Conservation (phyloP, 139 green algal species). For the Chlamydomonas eustigma region DNA sequence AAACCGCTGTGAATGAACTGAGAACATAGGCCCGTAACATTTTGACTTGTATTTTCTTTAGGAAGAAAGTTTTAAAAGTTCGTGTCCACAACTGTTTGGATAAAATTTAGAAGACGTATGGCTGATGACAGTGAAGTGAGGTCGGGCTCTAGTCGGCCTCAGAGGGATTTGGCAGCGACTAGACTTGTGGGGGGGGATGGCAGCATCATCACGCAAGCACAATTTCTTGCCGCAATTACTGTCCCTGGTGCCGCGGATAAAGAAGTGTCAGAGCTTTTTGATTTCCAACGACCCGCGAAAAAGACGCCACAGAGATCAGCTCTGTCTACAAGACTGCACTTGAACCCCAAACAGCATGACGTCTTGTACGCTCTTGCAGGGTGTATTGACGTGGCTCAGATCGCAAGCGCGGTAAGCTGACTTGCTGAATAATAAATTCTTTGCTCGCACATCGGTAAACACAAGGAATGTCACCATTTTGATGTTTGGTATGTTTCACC, state of each 20-base stretch:
- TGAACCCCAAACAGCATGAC: not conserved
- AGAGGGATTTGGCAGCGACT: not conserved
- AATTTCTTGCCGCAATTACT: not conserved
- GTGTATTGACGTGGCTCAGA: not conserved
- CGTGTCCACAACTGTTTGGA: too few relatives aligned
- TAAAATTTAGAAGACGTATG: too few relatives aligned
- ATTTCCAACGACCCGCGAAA: not conserved
- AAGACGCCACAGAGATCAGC: not conserved
- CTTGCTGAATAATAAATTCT: not conserved
- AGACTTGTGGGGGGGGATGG: not conserved
- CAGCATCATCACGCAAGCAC: not conserved
- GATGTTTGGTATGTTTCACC: too few relatives aligned
- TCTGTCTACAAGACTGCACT: not conserved
- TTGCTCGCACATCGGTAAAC: too few relatives aligned
- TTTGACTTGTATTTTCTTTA: too few relatives aligned
- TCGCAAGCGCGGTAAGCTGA: not conserved
- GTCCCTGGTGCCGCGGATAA: not conserved
- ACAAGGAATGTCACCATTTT: too few relatives aligned
- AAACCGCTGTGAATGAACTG: too few relatives aligned
- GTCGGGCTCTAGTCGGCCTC: too few relatives aligned
- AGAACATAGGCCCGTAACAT: too few relatives aligned
- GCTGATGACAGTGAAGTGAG: too few relatives aligned
- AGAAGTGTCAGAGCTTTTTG: slow-evolving; percentile 5
- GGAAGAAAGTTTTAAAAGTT: too few relatives aligned
- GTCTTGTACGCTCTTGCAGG: slow-evolving; percentile 1